Evolutionary conservation across 495 filamentous ascomycete species (phyloP), one percentile per base, ranked within the genome.

Genomic region (Neurospora sp.): DNA sequence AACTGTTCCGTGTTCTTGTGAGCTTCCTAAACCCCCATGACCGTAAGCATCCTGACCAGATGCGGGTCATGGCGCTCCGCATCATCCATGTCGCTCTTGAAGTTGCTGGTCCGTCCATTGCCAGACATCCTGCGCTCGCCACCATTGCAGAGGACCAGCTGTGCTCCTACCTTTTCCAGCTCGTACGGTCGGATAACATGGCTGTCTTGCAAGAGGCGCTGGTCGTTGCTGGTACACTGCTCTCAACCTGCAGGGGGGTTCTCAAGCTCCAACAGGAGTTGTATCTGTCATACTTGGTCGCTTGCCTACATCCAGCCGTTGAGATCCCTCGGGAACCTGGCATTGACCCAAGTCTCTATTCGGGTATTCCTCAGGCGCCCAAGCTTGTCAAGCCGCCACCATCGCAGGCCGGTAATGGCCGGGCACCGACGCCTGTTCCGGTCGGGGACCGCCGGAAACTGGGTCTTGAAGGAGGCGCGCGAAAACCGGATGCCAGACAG

Each of bases 81-180:
- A 98, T 99, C 72, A 97, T 98, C 72, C 96, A 98, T 84, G 96
- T 99, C 41, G 95, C 96, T 12, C 87, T 99, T 45, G 96, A 99
- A 79, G 94, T 98, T 72, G 94, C 96, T 31, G 96, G 96, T 0
- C 95, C 96, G 2, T 97, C 94, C 1, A 98, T 99, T 77, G 93
- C 94, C 68, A 92, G 92, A 72, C 96, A 99, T 79, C 94, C 95
- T 8, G 94, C 91, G 70, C 83, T 99, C 70, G 94, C 96, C 35
- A 89, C 86, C 14, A 84, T 98, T 44, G 96, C 96, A 2, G 93
- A 97, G 78, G 94, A 99, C 81, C 93, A 94, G 71, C 86, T 99
- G 38, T 99, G 96, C 78, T 90, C 93, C 71, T 91, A 98, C 80
- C 87, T 99, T 35, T 99, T 99, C 82, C 96, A 99, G 80, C 88